Conservation (phyloP, 2,329 filamentous ascomycete genomes). For the Chalaropsis ovoidea region DNA sequence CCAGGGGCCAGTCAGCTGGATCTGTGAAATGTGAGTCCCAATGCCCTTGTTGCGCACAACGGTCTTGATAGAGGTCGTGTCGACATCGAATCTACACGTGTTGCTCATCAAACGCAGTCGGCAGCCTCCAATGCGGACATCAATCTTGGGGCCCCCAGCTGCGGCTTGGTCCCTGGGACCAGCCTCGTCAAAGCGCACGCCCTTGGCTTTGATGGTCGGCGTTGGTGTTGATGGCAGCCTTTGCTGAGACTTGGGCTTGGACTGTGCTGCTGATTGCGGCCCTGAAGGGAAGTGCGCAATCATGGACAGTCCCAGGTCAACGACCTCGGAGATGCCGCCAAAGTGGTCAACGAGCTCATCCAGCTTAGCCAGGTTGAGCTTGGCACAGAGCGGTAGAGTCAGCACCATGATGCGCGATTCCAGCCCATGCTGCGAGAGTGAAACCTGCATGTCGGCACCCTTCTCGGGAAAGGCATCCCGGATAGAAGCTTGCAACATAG, state of each 20-base stretch:
- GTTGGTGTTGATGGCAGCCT: constrained; percentile 26
- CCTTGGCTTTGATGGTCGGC: constrained; percentile 40
- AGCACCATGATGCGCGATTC: constrained; percentile 51
- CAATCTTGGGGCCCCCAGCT: constrained; percentile 49
- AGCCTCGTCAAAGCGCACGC: constrained; percentile 50
- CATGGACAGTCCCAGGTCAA: constrained; percentile 80
- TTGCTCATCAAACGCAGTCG: constrained; percentile 67
- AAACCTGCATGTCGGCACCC: constrained; percentile 49
- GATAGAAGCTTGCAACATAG: constrained; percentile 50
- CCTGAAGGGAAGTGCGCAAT: constrained; percentile 56
- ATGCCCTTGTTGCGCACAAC: constrained; percentile 64
- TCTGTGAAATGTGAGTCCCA: constrained; percentile 61
- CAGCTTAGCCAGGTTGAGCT: constrained; percentile 66
- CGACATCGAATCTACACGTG: constrained; percentile 61
- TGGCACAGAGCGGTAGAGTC: constrained; percentile 66
- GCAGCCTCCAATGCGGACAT: constrained; percentile 66
- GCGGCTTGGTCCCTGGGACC: constrained; percentile 38
- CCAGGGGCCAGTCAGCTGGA: constrained; percentile 62
- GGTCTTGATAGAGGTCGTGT: constrained; percentile 72
- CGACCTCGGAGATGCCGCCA: constrained; percentile 79
- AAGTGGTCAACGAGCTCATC: constrained; percentile 85
- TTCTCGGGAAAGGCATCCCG: constrained; percentile 48
- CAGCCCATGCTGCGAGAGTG: constrained; percentile 39
- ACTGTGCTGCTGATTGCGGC: constrained; percentile 26
- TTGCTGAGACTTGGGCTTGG: background rate